These are phyloP conservation scores for Tuber indicum DNA, from an alignment of 495 filamentous ascomycete genomes.

Conservation along the genomic window DNA sequence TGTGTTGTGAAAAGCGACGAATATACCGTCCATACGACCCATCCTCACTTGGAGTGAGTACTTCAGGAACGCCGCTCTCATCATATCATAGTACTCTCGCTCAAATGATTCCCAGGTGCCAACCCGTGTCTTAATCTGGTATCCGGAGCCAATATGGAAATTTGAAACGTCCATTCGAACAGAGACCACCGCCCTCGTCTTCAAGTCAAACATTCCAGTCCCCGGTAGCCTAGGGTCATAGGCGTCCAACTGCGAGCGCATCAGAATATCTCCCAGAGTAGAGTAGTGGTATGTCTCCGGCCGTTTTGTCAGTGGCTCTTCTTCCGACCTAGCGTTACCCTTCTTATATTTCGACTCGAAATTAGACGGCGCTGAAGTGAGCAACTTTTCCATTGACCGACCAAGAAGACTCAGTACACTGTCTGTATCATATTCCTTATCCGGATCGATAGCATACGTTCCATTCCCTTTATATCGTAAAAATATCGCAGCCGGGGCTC, in stretches of 20 bases:
- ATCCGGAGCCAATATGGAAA: conserved; percentile 70
- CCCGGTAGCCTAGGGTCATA: conserved; percentile 80
- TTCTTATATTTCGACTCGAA: conserved; percentile 75
- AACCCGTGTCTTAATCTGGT: conserved; percentile 69
- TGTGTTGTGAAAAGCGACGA: conserved; percentile 95
- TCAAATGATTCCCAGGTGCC: conserved; percentile 87
- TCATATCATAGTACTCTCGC: conserved; percentile 95
- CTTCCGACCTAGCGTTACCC: conserved; percentile 55
- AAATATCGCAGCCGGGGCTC: conserved; percentile 71
- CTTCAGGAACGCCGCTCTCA: conserved; percentile 86
- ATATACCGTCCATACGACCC: conserved; percentile 97
- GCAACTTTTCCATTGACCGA: conserved; percentile 90
- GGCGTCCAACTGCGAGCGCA: conserved; percentile 94
- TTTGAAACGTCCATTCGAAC: conserved; percentile 76
- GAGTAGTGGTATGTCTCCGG: conserved; percentile 82
- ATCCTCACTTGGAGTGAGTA: conserved; percentile 94
- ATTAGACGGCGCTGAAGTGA: conserved; percentile 72
- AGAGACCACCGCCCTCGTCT: conserved; percentile 83
- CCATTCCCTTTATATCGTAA: conserved; percentile 71
- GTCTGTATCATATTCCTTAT: conserved; percentile 82
- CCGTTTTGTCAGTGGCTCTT: conserved; percentile 58
- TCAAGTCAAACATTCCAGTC: conserved; percentile 92
- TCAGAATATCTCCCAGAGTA: conserved; percentile 79
- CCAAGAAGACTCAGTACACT: conserved; percentile 86
- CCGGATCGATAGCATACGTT: conserved; percentile 90